Base-by-base conservation (phyloP, 345 rosid genomes). In the Salix suchowensis region DNA sequence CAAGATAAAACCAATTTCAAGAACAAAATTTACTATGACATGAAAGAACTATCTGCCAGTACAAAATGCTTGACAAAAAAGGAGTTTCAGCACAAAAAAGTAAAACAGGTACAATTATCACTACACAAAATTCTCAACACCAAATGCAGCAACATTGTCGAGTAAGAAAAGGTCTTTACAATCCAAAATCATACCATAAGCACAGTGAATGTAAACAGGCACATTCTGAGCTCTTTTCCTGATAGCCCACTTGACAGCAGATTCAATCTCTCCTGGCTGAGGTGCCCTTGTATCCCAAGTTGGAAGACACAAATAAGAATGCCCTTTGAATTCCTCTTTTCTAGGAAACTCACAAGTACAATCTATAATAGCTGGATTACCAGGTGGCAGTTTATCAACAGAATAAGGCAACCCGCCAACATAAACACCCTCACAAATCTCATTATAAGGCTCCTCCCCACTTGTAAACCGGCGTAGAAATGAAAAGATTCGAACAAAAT, bases 261-360 rank as follows among this genome's bases (percentile, higher is more conserved):
- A 83, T 73, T 91, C 96, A 30, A 91, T 91, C 78, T 89, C 87
- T 50, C 78, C 88, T 0, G 93, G 91, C 68, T 73, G 83, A 73
- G 96, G 96, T 1, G 96, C 70, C 80, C 93, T 84, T 2, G 93
- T 91, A 67, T 91, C 93, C 96, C 96, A 91, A 76, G 96, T 89
- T 9, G 96, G 91, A 34, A 91, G 69, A 61, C 96, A 89, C 7
- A 91, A 79, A 78, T 91, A 91, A 5, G 89, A 62, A 42, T 82
- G 81, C 32, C 84, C 81, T 18, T 78, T 76, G 21, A 91, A 80
- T 77, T 86, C 89, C 37, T 58, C 11, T 44, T 42, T 34, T 68
- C 89, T 86, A 1, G 96, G 96, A 48, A 91, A 76, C 79, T 91
- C 96, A 65, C 93, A 86, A 36, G 96, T 91, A 72, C 96, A 91